Conservation (phyloP, 2,329 filamentous ascomycete genomes). For the Ophiostoma ulmi region DNA sequence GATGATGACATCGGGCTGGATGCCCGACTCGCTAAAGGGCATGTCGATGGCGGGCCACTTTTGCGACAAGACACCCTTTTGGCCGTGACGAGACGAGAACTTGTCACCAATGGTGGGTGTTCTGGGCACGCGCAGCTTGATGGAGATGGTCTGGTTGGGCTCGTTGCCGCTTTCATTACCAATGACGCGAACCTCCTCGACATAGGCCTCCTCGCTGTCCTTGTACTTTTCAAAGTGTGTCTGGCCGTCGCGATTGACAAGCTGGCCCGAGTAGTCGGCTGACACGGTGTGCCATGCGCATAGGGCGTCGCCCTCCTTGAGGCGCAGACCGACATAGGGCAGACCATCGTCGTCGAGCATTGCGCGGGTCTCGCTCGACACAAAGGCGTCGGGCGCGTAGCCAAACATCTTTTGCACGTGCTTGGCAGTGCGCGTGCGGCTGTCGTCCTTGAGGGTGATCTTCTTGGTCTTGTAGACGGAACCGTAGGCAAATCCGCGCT, state of each 20-base stretch:
- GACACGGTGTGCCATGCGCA: constrained; percentile 87
- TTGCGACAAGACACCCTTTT: constrained; percentile 94
- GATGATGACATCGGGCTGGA: constrained; percentile 97
- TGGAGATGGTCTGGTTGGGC: constrained; percentile 78
- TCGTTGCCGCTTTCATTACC: constrained; percentile 79
- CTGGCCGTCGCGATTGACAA: constrained; percentile 77
- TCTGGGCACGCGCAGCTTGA: constrained; percentile 89
- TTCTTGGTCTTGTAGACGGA: constrained; percentile 98
- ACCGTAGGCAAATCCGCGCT: constrained; percentile 90
- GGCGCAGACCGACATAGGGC: constrained; percentile 69
- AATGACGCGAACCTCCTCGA: constrained; percentile 89
- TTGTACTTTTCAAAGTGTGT: constrained; percentile 94
- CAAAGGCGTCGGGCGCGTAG: constrained; percentile 71
- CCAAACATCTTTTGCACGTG: constrained; percentile 80
- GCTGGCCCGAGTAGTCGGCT: constrained; percentile 69
- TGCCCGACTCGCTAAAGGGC: constrained; percentile 94
- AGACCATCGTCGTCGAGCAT: constrained; percentile 84
- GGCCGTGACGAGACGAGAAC: constrained; percentile 96
- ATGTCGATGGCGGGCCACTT: constrained; percentile 93
- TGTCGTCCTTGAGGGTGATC: constrained; percentile 76
- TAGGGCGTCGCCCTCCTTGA: constrained; percentile 76
- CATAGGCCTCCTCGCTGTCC: constrained; percentile 77
- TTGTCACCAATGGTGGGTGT: constrained; percentile 95
- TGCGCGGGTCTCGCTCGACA: constrained; percentile 64
- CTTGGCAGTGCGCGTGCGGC: constrained; percentile 59